These are phyloP conservation scores for Cryptococcus hybrid DNA, from an alignment of 1,284 basidiomycete genomes.

Conservation along the genomic window DNA sequence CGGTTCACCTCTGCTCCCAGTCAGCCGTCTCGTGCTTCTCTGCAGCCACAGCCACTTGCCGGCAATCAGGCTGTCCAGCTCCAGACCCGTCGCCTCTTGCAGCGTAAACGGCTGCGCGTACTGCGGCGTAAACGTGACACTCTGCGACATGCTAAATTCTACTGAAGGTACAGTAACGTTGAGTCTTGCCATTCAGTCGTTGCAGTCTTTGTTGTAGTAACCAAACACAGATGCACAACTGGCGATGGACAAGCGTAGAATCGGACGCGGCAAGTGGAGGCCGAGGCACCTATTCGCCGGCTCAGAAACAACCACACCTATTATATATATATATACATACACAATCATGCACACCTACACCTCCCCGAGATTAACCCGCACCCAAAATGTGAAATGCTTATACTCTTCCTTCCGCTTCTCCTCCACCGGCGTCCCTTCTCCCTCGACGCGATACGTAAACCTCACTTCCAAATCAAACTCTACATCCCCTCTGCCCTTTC, in stretches of 20 bases:
- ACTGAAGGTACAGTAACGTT: background rate
- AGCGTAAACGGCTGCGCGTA: slow-evolving; percentile 74
- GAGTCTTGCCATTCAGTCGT: background rate
- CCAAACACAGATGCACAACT: background rate
- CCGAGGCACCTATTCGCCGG: background rate
- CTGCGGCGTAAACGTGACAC: slow-evolving; percentile 56
- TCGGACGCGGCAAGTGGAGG: background rate
- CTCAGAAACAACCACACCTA: background rate
- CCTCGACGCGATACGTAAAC: slow-evolving; percentile 88
- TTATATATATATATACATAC: background rate
- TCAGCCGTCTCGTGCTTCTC: slow-evolving; percentile 1
- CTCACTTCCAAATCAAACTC: slow-evolving; percentile 74
- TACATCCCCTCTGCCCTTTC: slow-evolving; percentile 23
- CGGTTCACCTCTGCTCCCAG: slow-evolving; percentile 64
- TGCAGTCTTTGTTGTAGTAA: too few relatives aligned
- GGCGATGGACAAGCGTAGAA: background rate
- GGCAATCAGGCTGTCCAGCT: slow-evolving; percentile 62
- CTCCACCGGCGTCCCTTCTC: slow-evolving; percentile 43
- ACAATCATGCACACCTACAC: slow-evolving; percentile 10
- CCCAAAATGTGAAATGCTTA: slow-evolving; percentile 49
- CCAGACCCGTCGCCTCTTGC: slow-evolving; percentile 62
- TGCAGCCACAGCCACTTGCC: background rate
- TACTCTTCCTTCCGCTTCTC: slow-evolving; percentile 34
- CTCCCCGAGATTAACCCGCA: slow-evolving; percentile 35
- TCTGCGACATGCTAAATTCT: background rate